phyloP scores from a whole-genome alignment of 164 flowering plant species.

The Kalanchoe fedtschenkoi region DNA sequence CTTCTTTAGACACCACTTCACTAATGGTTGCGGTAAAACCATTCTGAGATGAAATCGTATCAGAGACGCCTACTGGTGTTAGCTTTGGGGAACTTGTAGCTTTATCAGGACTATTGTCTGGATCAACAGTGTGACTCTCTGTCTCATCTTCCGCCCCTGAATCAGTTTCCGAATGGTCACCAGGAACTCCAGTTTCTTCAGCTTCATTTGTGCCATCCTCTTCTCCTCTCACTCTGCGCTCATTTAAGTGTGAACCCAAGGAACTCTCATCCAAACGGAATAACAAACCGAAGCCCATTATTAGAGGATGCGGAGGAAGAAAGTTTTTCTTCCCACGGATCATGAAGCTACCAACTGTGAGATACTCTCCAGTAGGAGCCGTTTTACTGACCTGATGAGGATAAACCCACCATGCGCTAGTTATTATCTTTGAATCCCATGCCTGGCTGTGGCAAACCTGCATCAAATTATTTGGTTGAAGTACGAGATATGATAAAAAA shows the following conservation, averaged over 20 bases:
- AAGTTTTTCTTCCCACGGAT: constrained; percentile 94
- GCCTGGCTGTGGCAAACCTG: constrained; percentile 98
- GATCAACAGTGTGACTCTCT: constrained; percentile 12
- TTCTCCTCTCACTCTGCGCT: constrained; percentile 92
- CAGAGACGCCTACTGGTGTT: constrained; percentile 12
- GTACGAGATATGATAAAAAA: not conserved
- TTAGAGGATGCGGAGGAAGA: constrained; percentile 97
- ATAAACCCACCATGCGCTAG: constrained; percentile 99
- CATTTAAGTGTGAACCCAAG: constrained; percentile 90
- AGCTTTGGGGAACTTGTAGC: constrained; percentile 11
- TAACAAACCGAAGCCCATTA: constrained; percentile 91
- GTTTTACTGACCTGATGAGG: constrained; percentile 98
- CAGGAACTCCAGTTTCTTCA: constrained; percentile 30
- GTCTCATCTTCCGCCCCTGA: constrained; percentile 34
- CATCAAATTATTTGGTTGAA: constrained; percentile 4
- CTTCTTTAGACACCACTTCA: not conserved
- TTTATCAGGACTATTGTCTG: constrained; percentile 10
- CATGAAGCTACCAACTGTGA: constrained; percentile 98
- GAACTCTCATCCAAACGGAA: constrained; percentile 97
- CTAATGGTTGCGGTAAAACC: not conserved
- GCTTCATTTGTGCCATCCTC: constrained; percentile 54
- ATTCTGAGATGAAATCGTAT: not conserved
- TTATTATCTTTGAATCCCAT: constrained; percentile 98
- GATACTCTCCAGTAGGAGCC: constrained; percentile 98
- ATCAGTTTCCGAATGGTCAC: constrained; percentile 44